Conservation (phyloP, 768 basidiomycete species). For the Galerina marginata region DNA sequence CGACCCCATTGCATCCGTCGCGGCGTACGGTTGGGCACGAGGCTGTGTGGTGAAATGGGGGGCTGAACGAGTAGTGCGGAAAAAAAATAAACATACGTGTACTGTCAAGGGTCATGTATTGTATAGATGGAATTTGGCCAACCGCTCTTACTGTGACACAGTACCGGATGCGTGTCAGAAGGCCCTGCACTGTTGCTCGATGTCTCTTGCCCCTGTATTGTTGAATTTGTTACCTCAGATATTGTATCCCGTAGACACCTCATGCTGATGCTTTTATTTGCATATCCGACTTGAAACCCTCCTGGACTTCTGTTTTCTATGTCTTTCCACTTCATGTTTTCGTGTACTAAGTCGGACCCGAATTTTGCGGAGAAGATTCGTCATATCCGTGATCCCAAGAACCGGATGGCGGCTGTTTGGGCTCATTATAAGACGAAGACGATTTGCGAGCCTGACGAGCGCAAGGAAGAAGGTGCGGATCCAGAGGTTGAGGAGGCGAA, state of each 20-base stretch:
- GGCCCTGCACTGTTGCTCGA: conserved; percentile 69
- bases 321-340: conserved; percentile 10
- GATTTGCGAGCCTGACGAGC: conserved; percentile 87
- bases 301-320: conserved; percentile 12
- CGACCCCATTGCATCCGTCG: conserved; percentile 64
- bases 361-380: conserved; percentile 87
- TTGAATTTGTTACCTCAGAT: conserved; percentile 35
- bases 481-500: conserved; percentile 74
- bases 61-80: conserved; percentile 96
- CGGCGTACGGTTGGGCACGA: conserved; percentile 83
- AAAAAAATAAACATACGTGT: conserved; percentile 43
- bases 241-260: conserved; percentile 41
- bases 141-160: conserved; percentile 76
- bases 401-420: conserved; percentile 88
- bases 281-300: conserved; percentile 50
- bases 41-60: conserved; percentile 95
- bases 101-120: conserved; percentile 37
- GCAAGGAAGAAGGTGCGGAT: conserved; percentile 83
- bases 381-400: conserved; percentile 85
- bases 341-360: conserved; percentile 73
- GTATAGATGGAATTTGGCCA: conserved; percentile 52
- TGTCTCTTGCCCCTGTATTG: conserved; percentile 65
- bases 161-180: conserved; percentile 54
- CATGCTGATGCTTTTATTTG: conserved; percentile 70
- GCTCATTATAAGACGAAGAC: conserved; percentile 86